Base-by-base conservation (phyloP, 352 stramenopile species). In the Phytophthora sansomeana region DNA sequence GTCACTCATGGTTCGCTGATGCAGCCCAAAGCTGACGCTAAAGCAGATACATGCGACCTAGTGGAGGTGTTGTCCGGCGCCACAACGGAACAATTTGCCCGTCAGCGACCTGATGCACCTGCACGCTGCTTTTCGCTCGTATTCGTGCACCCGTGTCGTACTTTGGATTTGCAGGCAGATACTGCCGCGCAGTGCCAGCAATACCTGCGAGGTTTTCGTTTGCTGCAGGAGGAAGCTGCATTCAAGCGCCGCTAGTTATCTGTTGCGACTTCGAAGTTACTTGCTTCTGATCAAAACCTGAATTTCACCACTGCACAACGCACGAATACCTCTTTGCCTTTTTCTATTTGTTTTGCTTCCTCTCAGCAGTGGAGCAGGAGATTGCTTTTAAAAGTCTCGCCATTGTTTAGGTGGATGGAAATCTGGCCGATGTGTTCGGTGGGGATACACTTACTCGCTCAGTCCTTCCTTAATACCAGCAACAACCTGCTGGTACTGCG, bases 401-500 rank as follows among this genome's bases (percentile, higher is more conserved):
- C 28, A 17, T 24, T 32, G n/a, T 19, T 55, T n/a, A 26, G 36
- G 16, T 11, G 21, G 21, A 11, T 39, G 43, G 6, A 50, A 58
- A 44, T 16, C 54, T 67, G 30, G 41, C 44, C 42, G 29, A 67
- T 16, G 54, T 33, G 43, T 51, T 43, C 10, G 39, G 30, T 58
- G 52, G 33, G 21, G 39, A 65, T 39, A 32, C 28, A 61, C 63
- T 58, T 72, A 80, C 55, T 68, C 44, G 48, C 48, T 74, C 29
- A 94, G 66, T 42, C 85, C 87, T 74, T 96, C 83, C 44, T 90
- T 77, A 13, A 96, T 76, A 17, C 84, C 88, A 13, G 75, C 75
- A 54, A 91, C 66, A 51, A 96, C 85, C 50, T 96, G 85, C 49
- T 96, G 81, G 66, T 96, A 96, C 68, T 85, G 76, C 17, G 89